These are phyloP conservation scores for Floccularia luteovirens DNA, from an alignment of 768 basidiomycete genomes.

Conservation along the genomic window DNA sequence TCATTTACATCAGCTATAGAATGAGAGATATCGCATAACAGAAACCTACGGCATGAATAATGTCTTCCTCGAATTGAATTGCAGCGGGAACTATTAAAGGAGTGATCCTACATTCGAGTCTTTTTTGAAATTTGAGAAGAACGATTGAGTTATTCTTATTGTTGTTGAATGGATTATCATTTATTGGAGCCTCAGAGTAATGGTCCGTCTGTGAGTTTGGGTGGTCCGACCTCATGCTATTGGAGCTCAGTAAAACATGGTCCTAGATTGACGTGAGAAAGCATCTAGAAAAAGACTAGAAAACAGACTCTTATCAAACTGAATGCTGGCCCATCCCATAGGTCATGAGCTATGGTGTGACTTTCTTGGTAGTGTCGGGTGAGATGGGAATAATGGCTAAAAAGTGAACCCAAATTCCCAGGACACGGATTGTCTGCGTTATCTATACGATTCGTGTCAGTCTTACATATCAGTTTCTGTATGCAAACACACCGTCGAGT, in stretches of 20 bases:
- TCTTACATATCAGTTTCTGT: background rate
- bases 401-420: slow-evolving; percentile 15
- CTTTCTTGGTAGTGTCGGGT: slow-evolving; percentile 39
- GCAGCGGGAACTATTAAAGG: slow-evolving; percentile 44
- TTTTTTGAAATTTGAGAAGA: slow-evolving; percentile 30
- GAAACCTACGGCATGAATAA: slow-evolving; percentile 34
- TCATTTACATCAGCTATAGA: slow-evolving; percentile 1
- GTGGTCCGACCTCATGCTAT: too few species aligned
- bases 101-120: slow-evolving; percentile 38
- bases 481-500: slow-evolving; percentile 22
- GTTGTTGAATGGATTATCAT: slow-evolving; percentile 10
- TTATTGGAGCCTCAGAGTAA: too few species aligned
- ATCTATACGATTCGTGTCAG: slow-evolving; percentile 5
- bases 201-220: too few species aligned
- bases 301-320: slow-evolving; percentile 31
- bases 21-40: background rate
- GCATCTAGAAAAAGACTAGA: background rate
- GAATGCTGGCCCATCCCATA: slow-evolving; percentile 44
- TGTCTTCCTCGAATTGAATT: slow-evolving; percentile 38
- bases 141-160: slow-evolving; percentile 25
- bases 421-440: slow-evolving; percentile 6
- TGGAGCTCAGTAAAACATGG: too few species aligned
- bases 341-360: slow-evolving; percentile 22
- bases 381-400: slow-evolving; percentile 40
- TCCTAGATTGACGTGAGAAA: too few species aligned